Evolutionary conservation across 495 filamentous ascomycete genomes (phyloP), one percentile per base, ranked within the genome.

Genomic region (Tuber umbilicatum): DNA sequence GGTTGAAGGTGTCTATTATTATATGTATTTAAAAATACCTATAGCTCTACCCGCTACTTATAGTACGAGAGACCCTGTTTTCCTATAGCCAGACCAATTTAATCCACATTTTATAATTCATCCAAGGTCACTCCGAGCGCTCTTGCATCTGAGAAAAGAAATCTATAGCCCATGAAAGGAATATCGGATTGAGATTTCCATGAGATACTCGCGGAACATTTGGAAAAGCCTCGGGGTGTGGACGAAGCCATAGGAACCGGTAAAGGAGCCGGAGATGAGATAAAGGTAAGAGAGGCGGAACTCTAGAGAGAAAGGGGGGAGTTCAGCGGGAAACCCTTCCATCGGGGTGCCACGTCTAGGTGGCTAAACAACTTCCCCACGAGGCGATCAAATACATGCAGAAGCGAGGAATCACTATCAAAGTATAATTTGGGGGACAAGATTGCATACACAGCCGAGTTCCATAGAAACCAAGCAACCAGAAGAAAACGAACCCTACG

Each of bases 81-180:
- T 55, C 31, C n/a, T 39, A 47, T 27, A 23, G 55, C 55, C 55
- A 12, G 55, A 64, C 55, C 55, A n/a, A 64, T 23, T 64, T 31
- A 27, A 64, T 64, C 55, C 55, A 64, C 55, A 31, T 31, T 64
- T n/a, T 64, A 31, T 64, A 64, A 31, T 64, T 64, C 55, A 64
- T 23, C 55, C 12, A 31, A n/a, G 55, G 55, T 27, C 27, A 64
- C 55, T 12, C 55, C 27, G 55, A 64, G 55, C n/a, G 27, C 55
- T 31, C 55, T 64, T 64, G 55, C 5, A 64, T 64, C 6, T 64
- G 27, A 10, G 31, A 7, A 64, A 64, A 16, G n/a, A 31, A 64
- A 31, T 27, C n/a, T 64, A 64, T 64, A 64, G 55, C 55, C 55
- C 27, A 64, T 64, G 55, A 64, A n/a, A 64, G n/a, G 55, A 64